Conservation (phyloP, 2,329 filamentous ascomycete species). For the Aspergillus candidus region DNA sequence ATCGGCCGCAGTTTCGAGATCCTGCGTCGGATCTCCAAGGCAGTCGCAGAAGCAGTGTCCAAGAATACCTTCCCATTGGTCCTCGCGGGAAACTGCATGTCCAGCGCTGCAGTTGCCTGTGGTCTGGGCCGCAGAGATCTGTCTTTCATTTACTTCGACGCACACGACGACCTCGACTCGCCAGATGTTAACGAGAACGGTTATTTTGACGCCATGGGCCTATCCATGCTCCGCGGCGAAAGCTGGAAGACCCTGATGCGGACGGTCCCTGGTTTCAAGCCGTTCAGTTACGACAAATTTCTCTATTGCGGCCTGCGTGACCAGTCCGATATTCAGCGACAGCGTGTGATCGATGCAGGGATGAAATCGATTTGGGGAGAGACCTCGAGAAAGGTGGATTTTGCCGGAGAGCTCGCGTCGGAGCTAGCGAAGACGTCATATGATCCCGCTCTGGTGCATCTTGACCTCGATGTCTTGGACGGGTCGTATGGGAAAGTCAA, state of each 20-base stretch:
- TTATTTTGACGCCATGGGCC: constrained; percentile 32
- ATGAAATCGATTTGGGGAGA: constrained; percentile 28
- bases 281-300: constrained; percentile 14
- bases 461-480: constrained; percentile 35
- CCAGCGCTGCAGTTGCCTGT: too few relatives aligned
- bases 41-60: too few relatives aligned
- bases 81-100: too few relatives aligned
- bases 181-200: too few relatives aligned
- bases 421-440: constrained; percentile 4
- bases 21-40: too few relatives aligned
- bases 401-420: constrained; percentile 8
- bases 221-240: constrained; percentile 33
- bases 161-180: too few relatives aligned
- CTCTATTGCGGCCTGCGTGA: constrained; percentile 25
- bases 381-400: constrained; percentile 10
- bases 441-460: constrained; percentile 25
- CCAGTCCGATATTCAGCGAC: constrained; percentile 22
- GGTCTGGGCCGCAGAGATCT: too few relatives aligned
- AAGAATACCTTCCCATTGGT: too few relatives aligned
- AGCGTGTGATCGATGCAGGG: constrained; percentile 25
- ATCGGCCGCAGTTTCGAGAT: too few relatives aligned
- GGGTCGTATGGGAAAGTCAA: constrained; percentile 31
- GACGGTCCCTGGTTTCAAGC: constrained; percentile 26
- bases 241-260: constrained; percentile 27
- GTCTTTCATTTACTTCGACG: too few relatives aligned